A percentile compares a stretch with the other conserved stretches of the same genome.
phyloP scores from a whole-genome alignment of 192 early-diverging fungal species.

The Backusella tarrabulga region DNA sequence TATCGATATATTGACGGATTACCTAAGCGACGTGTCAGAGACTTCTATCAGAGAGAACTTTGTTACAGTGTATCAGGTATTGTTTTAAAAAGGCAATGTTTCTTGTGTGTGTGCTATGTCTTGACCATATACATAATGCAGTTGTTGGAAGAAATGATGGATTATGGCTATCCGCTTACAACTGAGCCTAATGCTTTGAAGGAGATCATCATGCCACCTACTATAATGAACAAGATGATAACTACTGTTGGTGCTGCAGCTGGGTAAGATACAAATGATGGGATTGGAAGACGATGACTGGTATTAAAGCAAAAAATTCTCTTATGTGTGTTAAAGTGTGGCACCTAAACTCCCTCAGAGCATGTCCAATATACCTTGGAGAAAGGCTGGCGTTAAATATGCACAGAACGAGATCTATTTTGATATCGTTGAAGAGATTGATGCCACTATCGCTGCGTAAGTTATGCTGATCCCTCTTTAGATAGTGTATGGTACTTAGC shows the following conservation, averaged over 20 bases:
- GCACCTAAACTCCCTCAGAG: conserved; percentile 59
- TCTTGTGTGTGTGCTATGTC: not conserved
- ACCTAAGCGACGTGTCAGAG: conserved; percentile 83
- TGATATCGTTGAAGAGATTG: conserved; percentile 88
- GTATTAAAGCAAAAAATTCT: not conserved
- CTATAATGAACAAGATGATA: conserved; percentile 82
- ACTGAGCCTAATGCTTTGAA: conserved; percentile 85
- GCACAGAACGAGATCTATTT: conserved; percentile 92
- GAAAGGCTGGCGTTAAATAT: conserved; percentile 84
- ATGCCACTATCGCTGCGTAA: conserved; percentile 77
- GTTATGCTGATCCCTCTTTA: not conserved
- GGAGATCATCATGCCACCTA: conserved; percentile 85
- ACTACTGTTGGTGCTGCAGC: conserved; percentile 70
- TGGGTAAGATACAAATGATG: conserved; percentile 22
- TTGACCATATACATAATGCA: conserved; percentile 29
- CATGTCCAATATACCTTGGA: conserved; percentile 83
- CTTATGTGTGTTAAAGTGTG: conserved; percentile 34
- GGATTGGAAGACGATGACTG: not conserved
- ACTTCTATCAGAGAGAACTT: conserved; percentile 88
- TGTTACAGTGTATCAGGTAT: conserved; percentile 83
- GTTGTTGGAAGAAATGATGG: conserved; percentile 93
- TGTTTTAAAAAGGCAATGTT: not conserved
- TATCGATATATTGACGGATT: conserved; percentile 76
- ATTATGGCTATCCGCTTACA: conserved; percentile 85
- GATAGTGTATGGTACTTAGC: not conserved